Percentiles rank a stretch among this genome's conserved stretches.
phyloP scores from a whole-genome alignment of 1,284 basidiomycete genomes.

The Rhizoctonia solani region DNA sequence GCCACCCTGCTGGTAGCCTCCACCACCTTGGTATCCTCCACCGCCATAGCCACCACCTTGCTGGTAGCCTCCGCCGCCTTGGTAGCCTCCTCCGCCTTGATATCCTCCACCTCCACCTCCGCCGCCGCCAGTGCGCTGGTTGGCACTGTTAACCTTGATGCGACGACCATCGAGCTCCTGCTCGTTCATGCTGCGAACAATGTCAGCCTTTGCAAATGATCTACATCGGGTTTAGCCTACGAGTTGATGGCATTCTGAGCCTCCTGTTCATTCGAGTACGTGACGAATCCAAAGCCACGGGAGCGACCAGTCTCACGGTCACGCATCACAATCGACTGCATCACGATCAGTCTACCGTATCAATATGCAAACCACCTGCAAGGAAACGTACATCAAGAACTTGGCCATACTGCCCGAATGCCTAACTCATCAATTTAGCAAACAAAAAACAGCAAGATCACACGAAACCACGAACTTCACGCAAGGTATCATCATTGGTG shows the following conservation, averaged over 20 bases:
- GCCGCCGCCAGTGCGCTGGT: conserved; percentile 50
- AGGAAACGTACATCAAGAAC: conserved; percentile 33
- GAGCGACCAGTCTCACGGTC: conserved; percentile 96
- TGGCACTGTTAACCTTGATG: conserved; percentile 94
- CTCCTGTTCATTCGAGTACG: conserved; percentile 85
- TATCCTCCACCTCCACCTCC: conserved; percentile 42
- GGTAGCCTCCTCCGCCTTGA: no score
- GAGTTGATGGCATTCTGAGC: conserved; percentile 87
- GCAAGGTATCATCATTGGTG: conserved; percentile 35
- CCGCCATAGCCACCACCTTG: not conserved
- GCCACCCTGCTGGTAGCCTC: conserved; percentile 11
- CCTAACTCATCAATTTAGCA: conserved; percentile 7
- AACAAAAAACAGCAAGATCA: conserved; percentile 11
- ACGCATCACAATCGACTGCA: conserved; percentile 88
- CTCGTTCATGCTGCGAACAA: conserved; percentile 73
- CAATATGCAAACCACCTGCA: no score
- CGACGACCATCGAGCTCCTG: conserved; percentile 92
- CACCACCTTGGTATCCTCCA: not conserved
- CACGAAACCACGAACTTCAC: conserved; percentile 5
- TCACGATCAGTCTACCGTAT: no score
- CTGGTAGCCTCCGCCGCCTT: conserved; percentile 21
- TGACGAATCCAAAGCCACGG: conserved; percentile 97
- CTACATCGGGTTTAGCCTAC: not conserved
- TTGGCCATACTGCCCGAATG: conserved; percentile 26
- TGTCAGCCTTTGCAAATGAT: not conserved